Base-by-base conservation (phyloP, 148 eudicot genomes). In the Vaccinium vitisidaea region DNA sequence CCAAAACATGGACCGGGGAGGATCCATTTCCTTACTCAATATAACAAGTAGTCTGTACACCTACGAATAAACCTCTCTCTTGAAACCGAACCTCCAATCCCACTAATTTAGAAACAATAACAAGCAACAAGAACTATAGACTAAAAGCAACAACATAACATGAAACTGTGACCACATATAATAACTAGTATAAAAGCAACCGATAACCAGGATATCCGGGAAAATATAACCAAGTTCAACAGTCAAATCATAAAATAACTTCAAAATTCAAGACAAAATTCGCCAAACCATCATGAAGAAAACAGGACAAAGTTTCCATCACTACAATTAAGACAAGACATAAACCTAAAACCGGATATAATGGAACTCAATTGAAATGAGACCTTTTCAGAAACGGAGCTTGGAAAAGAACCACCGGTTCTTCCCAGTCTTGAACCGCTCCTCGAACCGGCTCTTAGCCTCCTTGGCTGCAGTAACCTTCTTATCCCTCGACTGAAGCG, bases 331-430 rank as follows among this genome's bases (percentile, higher is more conserved):
- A 43, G 46, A 43, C 46, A 13, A 61, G 9, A 55, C 16, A 36
- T 5, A 84, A 69, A 75, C 52, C 73, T 59, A 23, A 30, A 63
- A 27, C 56, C 32, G 6, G 11, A 53, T 43, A 43, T 43, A 43
- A 43, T 0, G 7, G 46, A 43, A 43, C 46, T 43, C 46, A 43
- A 43, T 43, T 5, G 46, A 43, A 43, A 43, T 43, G 46, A 43
- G 46, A 43, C 46, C 46, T 43, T 43, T 43, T 80, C 80, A 86
- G 70, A 86, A 86, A 50, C 88, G 70, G 83, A 88, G 88, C 88
- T 88, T 88, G 83, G 90, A 83, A 54, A 88, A 88, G 90, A 88
- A 88, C 90, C 90, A 88, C 80, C 90, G 32, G 75, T 88, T 88
- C 88, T 88, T 88, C 19, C 90, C 90, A 15, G 86, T 79, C 90